Evolutionary conservation across 768 basidiomycete genomes (phyloP), one percentile per base, ranked within the genome.

Genomic region (Phylloporus scabripes): DNA sequence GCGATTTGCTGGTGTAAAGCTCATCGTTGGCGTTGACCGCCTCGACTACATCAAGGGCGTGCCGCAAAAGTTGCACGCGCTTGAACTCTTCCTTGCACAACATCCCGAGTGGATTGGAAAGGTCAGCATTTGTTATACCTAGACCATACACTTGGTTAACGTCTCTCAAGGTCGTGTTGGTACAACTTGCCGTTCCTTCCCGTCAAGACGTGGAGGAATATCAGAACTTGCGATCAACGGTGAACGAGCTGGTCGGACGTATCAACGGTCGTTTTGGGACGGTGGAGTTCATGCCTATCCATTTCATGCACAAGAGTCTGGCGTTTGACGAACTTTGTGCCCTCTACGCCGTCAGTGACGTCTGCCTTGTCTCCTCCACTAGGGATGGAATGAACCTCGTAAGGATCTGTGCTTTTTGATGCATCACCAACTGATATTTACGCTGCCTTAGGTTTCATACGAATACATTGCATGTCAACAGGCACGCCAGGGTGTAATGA

Each of bases 31-130:
- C 44, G 96, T 99, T 23, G 96, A 99, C 67, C 85, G 96, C 39
- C 78, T 99, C 46, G 96, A 99, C 66, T 99, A 99, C 71, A 98
- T 99, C 83, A 99, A 99, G 77, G 96, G 96, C 61, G 92, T 99
- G 29, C 96, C 96, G 1, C 96, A 99, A 68, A 99, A 99, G 70
- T 71, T 99, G 42, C 92, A 97, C 64, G 94, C 91, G 0, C 80
- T 99, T 50, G 96, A 99, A 64, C 80, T 95, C 37, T 99, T 99
- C 80, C 78, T 99, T 28, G 82, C 87, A 17, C 94, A 97, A 57
- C 95, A 99, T 66, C 96, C 96, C 4, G 96, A 99, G 70, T 98
- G 94, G 94, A 92, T 98, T 59, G 96, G 96, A 60, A 99, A 95
- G 77, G 88, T 83, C 42, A 31, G 72, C 56, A 28, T 28, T 31